phyloP scores from a whole-genome alignment of 1,284 basidiomycete species.

The Cryptococcus amylolentus region DNA sequence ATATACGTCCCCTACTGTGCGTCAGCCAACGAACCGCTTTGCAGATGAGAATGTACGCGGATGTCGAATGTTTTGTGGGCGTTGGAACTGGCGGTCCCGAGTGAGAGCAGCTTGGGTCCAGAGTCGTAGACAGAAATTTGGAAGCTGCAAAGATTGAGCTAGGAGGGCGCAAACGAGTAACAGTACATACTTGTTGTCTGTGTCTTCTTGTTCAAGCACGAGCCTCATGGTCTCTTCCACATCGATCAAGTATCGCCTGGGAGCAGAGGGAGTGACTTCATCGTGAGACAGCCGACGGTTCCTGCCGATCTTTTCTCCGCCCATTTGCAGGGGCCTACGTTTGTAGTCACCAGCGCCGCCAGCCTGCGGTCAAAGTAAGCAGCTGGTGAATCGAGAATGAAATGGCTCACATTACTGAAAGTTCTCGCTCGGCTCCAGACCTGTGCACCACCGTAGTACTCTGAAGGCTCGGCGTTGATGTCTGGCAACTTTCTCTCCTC shows the following conservation, averaged over 20 bases:
- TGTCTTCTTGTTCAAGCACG: conserved; percentile 96
- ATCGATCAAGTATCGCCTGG: conserved; percentile 86
- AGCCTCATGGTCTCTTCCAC: conserved; percentile 98
- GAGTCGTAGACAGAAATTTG: conserved; percentile 96
- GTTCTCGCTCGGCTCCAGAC: conserved; percentile 73
- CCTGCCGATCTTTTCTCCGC: conserved; percentile 67
- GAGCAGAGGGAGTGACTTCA: conserved; percentile 50
- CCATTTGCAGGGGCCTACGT: conserved; percentile 60
- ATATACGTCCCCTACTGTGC: conserved; percentile 84
- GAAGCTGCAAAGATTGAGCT: conserved; percentile 19
- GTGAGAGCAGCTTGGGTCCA: conserved; percentile 90
- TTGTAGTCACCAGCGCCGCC: conserved; percentile 61
- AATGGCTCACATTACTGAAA: conserved; percentile 67
- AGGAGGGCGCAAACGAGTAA: not conserved
- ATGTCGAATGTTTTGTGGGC: conserved; percentile 97
- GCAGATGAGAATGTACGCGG: conserved; percentile 59
- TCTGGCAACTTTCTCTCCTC: conserved; percentile 45
- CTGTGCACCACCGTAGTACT: conserved; percentile 75
- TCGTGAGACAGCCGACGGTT: conserved; percentile 75
- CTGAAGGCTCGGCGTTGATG: conserved; percentile 65
- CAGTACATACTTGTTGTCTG: conserved; percentile 69
- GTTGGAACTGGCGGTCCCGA: conserved; percentile 95
- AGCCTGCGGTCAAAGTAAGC: conserved; percentile 50
- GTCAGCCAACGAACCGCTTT: conserved; percentile 7
- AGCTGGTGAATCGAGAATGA: not conserved